Percentiles rank a stretch among this genome's conserved stretches.
phyloP scores from a whole-genome alignment of 331 rosid genomes.

The Phaseolus coccineus region DNA sequence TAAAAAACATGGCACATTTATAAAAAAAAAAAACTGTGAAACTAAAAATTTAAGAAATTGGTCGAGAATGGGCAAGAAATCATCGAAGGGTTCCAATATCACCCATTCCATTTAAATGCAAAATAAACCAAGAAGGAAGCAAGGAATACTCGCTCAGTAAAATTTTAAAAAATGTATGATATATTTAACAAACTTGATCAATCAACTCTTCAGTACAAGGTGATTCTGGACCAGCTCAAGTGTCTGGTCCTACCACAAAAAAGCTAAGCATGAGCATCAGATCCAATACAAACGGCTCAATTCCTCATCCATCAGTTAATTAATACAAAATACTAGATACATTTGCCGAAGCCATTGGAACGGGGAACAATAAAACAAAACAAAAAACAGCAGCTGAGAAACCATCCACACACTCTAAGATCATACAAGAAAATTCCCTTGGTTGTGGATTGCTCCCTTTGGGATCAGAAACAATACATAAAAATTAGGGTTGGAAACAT shows the following conservation, averaged over 20 bases:
- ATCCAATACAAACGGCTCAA: neutral
- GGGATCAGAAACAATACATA: neutral
- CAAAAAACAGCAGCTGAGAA: no score
- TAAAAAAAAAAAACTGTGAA: no score
- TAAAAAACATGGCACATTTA: neutral
- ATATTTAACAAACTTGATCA: neutral
- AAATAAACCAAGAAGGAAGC: neutral
- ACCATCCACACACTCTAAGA: no score
- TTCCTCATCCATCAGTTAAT: no score
- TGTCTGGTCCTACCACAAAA: neutral
- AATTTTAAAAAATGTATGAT: no score
- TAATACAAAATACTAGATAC: no score
- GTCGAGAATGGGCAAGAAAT: neutral
- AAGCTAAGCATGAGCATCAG: neutral
- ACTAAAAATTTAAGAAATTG: neutral
- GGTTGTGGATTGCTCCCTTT: neutral
- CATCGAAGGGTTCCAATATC: neutral
- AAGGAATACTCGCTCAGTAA: neutral
- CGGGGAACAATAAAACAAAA: no score
- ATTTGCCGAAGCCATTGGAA: no score
- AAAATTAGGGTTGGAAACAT: conserved; percentile 48
- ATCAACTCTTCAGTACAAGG: neutral
- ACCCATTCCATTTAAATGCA: neutral
- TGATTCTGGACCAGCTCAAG: neutral
- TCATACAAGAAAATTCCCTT: neutral